phyloP scores from a whole-genome alignment of 805 yeast species.

The Suhomyces pyralidae region DNA sequence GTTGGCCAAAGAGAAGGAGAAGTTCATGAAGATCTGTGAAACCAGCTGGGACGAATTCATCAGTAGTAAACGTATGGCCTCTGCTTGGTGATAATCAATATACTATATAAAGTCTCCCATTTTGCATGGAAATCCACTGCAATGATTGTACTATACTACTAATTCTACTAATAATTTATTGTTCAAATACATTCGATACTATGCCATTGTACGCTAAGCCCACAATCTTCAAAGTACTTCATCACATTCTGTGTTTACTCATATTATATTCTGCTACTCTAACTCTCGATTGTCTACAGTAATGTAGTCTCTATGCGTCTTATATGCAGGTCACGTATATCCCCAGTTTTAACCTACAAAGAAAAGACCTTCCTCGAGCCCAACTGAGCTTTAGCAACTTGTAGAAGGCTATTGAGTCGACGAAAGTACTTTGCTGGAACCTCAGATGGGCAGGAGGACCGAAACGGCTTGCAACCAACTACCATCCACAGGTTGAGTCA shows the following conservation, averaged over 20 bases:
- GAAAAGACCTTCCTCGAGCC: background rate
- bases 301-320: too few relatives aligned
- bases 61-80: slow-evolving; percentile 6
- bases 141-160: background rate
- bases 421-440: background rate
- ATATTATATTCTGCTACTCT: too few relatives aligned
- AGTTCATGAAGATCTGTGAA: slow-evolving; percentile 41
- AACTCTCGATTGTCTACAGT: too few relatives aligned
- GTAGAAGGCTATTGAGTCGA: background rate
- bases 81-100: background rate
- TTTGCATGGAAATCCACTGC: background rate
- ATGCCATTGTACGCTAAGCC: too few relatives aligned
- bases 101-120: background rate
- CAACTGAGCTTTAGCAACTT: background rate
- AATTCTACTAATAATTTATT: too few relatives aligned
- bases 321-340: background rate
- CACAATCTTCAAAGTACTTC: too few relatives aligned
- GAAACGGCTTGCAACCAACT: background rate
- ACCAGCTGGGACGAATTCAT: slow-evolving; percentile 44
- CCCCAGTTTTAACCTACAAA: background rate
- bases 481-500: background rate
- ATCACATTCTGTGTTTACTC: too few relatives aligned
- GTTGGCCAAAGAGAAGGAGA: slow-evolving; percentile 30
- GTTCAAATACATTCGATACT: background rate
- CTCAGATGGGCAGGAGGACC: background rate